Evolutionary conservation across 1,139 yeast species (phyloP).

Genomic region (Yamadazyma dushanensis): DNA sequence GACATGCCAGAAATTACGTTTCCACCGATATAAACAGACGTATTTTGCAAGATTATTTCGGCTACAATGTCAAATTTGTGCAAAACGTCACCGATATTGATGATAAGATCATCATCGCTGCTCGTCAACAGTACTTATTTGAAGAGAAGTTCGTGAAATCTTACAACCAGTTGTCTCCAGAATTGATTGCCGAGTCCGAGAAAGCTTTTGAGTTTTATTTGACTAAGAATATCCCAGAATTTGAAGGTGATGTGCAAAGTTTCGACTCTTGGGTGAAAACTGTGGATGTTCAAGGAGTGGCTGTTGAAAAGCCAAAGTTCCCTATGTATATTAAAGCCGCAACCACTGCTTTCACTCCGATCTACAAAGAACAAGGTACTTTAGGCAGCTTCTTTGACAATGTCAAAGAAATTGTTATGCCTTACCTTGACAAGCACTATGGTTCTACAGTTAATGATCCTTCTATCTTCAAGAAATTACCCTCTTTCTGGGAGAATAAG

Average conservation of each 20-base stretch:
- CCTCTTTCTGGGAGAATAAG: constrained; percentile 86
- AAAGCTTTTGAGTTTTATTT: constrained; percentile 52
- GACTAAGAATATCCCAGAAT: constrained; percentile 55
- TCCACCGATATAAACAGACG: constrained; percentile 92
- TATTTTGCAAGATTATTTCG: constrained; percentile 84
- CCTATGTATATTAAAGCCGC: constrained; percentile 82
- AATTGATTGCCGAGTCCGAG: constrained; percentile 40
- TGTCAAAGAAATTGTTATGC: constrained; percentile 74
- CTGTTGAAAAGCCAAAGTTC: constrained; percentile 69
- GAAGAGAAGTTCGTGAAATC: constrained; percentile 50
- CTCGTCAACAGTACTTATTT: constrained; percentile 84
- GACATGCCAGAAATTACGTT: constrained; percentile 98
- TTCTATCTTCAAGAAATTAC: constrained; percentile 73
- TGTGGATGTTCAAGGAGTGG: constrained; percentile 48
- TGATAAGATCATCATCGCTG: constrained; percentile 92
- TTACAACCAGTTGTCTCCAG: constrained; percentile 31
- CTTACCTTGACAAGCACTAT: constrained; percentile 64
- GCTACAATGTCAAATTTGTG: constrained; percentile 80
- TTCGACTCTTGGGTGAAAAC: constrained; percentile 53
- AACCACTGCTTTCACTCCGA: constrained; percentile 47
- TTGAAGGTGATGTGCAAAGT: constrained; percentile 27
- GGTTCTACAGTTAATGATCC: constrained; percentile 87
- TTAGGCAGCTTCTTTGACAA: constrained; percentile 42
- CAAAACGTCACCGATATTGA: constrained; percentile 98
- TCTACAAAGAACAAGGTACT: constrained; percentile 23